Evolutionary conservation across 2,329 filamentous ascomycete genomes (phyloP), one percentile per base, ranked within the genome.

Genomic region (Raffaelea albimanens): DNA sequence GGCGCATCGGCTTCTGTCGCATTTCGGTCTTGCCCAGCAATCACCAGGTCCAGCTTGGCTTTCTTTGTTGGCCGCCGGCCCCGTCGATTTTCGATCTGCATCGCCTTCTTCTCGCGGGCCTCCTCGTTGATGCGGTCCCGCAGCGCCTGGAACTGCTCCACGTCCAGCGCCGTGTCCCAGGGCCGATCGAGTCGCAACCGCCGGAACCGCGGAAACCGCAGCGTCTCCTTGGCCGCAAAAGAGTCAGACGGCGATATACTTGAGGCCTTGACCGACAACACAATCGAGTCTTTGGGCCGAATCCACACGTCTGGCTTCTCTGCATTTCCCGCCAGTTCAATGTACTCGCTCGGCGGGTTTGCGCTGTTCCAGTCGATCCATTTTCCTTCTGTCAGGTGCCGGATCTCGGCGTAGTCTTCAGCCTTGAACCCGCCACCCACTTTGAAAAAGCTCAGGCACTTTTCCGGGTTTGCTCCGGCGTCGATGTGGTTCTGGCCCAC

Each of bases 281-380:
- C 88, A 16, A 98, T 65, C 0, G 90, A 96, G 51, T 97, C 87
- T 45, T 78, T 81, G 0, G 93, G 89, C 31, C 84, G 82, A 58
- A 98, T 97, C 90, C 90, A 98, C 46, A 90, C 78, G 58, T 98
- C 91, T 0, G 93, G 93, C 42, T 75, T 72, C 63, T 97, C 91
- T 52, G 76, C 72, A 58, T 93, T 85, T 10, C 89, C 88, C 3
- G 80, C 90, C 2, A 97, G 76, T 58, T 90, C 85, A 50, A 98
- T 82, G 60, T 82, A 88, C 48, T 85, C 72, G 1, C 71, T 80
- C 0, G 93, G 91, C 2, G 90, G 88, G 39, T 78, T 82, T 54
- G 79, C 83, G 1, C 72, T 59, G 61, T 96, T 83, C 88, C 89
- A 98, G 29, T 86, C 78, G 13, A 76, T 74, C 93, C 93, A 98